Evolutionary conservation across 1,284 basidiomycete genomes (phyloP).

Genomic region (Agroathelia rolfsii): DNA sequence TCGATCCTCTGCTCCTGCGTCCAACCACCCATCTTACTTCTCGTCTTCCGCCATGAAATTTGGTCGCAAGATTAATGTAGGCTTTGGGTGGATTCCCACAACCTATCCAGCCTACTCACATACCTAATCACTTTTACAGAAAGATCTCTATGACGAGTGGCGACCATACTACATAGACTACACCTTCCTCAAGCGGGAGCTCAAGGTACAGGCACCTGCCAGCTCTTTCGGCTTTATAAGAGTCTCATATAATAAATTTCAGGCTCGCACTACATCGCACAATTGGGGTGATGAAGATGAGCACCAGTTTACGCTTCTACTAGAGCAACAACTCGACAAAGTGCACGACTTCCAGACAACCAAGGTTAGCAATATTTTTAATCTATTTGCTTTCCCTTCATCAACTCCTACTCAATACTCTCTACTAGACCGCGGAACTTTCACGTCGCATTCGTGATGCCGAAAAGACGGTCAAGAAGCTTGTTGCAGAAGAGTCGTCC

Average conservation of each 20-base stretch:
- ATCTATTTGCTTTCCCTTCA: constrained; percentile 5
- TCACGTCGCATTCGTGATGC: constrained; percentile 72
- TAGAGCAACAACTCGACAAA: constrained; percentile 89
- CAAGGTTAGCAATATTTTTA: constrained; percentile 47
- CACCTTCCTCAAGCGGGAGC: constrained; percentile 78
- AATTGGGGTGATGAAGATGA: constrained; percentile 77
- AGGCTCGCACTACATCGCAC: constrained; percentile 51
- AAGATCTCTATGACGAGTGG: constrained; percentile 85
- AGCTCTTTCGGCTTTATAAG: background rate
- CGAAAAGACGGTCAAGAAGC: constrained; percentile 67
- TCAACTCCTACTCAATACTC: constrained; percentile 4
- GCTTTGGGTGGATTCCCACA: background rate
- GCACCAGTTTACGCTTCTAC: constrained; percentile 65
- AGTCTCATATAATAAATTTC: background rate
- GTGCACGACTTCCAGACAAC: constrained; percentile 90
- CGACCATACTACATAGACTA: constrained; percentile 86
- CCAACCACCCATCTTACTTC: too few relatives aligned
- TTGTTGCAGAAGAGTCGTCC: constrained; percentile 55
- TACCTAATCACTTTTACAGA: constrained; percentile 75
- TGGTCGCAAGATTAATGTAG: constrained; percentile 7
- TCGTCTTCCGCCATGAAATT: constrained; percentile 9
- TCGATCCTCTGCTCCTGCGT: too few relatives aligned
- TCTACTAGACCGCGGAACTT: constrained; percentile 68
- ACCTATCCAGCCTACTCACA: background rate
- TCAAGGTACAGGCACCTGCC: constrained; percentile 50